Evolutionary conservation across 2,329 filamentous ascomycete genomes (phyloP), one percentile per base, ranked within the genome.

Genomic region (Proliferodiscus dingleyae): DNA sequence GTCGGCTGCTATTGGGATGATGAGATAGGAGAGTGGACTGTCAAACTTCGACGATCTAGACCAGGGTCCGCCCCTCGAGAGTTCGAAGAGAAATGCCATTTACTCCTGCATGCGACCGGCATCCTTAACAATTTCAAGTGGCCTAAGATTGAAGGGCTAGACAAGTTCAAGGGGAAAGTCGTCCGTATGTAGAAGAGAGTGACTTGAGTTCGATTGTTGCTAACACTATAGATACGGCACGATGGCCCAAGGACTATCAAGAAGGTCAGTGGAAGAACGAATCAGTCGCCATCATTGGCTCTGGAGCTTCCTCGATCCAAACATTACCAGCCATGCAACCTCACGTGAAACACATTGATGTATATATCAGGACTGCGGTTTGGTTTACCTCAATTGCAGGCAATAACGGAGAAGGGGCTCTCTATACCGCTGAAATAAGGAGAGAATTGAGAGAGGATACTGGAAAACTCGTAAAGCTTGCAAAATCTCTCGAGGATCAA

Each of bases 321-420:
- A 64, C 63, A 13, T 43, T 67, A 8, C 62, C 65, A 15, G 52
- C 51, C 15, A 58, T 67, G 52, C 70, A 72, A 45, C 64, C 71
- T 0, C 56, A 66, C 24, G 70, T 68, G 37, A 59, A 65, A 6
- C 68, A 71, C 30, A 64, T 73, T 8, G 73, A 69, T 3, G 72
- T 68, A 9, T 76, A 75, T 49, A 71, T 77, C 40, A 68, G 73
- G 6, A 68, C 72, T 11, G 70, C 71, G 1, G 70, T 71, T 0
- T 77, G 73, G 73, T 68, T 77, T 2, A 32, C 58, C 59, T 39
- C 71, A 10, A 67, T 75, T 42, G 70, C 69, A 0, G 68, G 68
- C 50, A 71, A 71, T 53, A 66, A 61, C 23, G 72, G 70, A 3
- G 58, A 66, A 21, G 71, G 71, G 53, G 66, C 70, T 22, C 65